These are phyloP conservation scores for Trichosporon faecale DNA, from an alignment of 1,284 basidiomycete species.

Conservation along the genomic window DNA sequence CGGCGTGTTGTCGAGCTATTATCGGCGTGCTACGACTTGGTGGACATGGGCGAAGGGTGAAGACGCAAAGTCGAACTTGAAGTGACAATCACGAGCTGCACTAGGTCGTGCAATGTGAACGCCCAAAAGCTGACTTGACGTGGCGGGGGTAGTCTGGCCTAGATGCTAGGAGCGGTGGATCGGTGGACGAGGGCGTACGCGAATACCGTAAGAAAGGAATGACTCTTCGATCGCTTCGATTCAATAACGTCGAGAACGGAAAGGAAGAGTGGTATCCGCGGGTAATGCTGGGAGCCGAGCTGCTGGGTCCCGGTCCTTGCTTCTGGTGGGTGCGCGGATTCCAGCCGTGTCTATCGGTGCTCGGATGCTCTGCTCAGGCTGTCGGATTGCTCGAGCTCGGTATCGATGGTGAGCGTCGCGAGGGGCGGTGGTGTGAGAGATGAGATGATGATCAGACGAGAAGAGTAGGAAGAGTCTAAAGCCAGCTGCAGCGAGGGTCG, in stretches of 20 bases:
- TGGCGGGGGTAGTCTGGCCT: neutral
- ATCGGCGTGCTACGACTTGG: neutral
- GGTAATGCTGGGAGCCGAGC: conserved; percentile 1
- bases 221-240: conserved; percentile 3
- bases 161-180: neutral
- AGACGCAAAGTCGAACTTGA: neutral
- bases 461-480: neutral
- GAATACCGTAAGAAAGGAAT: conserved; percentile 1
- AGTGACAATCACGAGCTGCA: neutral
- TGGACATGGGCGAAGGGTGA: conserved; percentile 4
- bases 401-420: conserved; percentile 2
- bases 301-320: neutral
- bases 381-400: neutral
- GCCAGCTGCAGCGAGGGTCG: too few relatives aligned
- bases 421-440: neutral
- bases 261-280: conserved; percentile 3
- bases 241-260: conserved; percentile 2
- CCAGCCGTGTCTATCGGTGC: neutral
- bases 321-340: neutral
- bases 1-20: neutral
- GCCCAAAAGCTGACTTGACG: neutral
- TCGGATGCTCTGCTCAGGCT: neutral
- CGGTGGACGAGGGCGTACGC: neutral
- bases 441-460: neutral
- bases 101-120: conserved; percentile 3